A percentile compares a stretch with the other conserved stretches of the same genome.
phyloP scores from a whole-genome alignment of 108 stramenopile species.

The Nitzschia palea region DNA sequence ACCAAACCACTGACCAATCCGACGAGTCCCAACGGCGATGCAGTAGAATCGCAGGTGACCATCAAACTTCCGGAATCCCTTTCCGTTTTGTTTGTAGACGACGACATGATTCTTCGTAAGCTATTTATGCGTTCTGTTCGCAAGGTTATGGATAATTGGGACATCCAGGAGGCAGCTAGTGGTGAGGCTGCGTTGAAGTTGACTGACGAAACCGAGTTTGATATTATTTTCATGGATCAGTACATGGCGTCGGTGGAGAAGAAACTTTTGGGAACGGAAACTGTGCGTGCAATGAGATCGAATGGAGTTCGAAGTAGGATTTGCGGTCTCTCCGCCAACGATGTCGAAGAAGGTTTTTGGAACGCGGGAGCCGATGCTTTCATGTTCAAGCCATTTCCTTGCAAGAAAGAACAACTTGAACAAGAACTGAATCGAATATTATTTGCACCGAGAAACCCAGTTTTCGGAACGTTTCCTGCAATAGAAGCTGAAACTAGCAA shows the following conservation, averaged over 20 bases:
- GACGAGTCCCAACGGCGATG: no score
- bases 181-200: conserved; percentile 41
- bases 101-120: conserved; percentile 51
- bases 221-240: conserved; percentile 44
- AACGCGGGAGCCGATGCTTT: conserved; percentile 32
- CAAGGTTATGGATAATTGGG: conserved; percentile 35
- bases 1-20: no score
- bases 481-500: no score
- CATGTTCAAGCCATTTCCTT: conserved; percentile 34
- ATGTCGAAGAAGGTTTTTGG: conserved; percentile 18
- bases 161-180: conserved; percentile 39
- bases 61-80: conserved; percentile 25
- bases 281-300: conserved; percentile 21
- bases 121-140: conserved; percentile 37
- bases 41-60: no score
- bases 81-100: conserved; percentile 52
- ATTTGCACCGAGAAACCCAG: no score
- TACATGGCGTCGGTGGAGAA: conserved; percentile 40
- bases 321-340: conserved; percentile 36
- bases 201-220: conserved; percentile 28
- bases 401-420: conserved; percentile 9
- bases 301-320: conserved; percentile 15
- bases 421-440: no score
- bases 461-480: no score
- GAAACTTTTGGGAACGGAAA: conserved; percentile 41